These are phyloP conservation scores for Thelonectria olida DNA, from an alignment of 2,329 filamentous ascomycete species.

Conservation along the genomic window DNA sequence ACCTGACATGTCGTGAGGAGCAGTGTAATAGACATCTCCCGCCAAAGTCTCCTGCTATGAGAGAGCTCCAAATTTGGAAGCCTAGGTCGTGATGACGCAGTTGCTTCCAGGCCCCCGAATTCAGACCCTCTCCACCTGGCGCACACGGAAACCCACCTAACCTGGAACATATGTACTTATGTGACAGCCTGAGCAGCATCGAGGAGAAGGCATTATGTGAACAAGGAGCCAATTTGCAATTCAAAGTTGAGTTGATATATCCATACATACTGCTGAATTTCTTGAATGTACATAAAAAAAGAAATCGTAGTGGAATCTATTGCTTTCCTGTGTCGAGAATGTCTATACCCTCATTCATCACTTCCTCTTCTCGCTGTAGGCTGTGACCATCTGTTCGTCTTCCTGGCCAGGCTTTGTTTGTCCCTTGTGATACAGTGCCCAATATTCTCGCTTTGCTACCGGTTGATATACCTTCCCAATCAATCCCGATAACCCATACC, in stretches of 20 bases:
- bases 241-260: background rate
- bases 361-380: constrained; percentile 10
- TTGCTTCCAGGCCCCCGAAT: constrained; percentile 16
- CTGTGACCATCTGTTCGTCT: constrained; percentile 28
- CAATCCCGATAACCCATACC: constrained; percentile 39
- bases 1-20: background rate
- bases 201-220: no score
- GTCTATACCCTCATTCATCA: constrained; percentile 35
- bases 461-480: constrained; percentile 28
- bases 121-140: background rate
- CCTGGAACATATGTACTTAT: background rate
- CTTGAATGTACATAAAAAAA: background rate
- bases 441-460: constrained; percentile 16
- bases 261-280: background rate
- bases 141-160: no score
- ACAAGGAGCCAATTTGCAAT: background rate
- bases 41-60: constrained; percentile 10
- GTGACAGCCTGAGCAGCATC: background rate
- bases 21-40: background rate
- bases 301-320: constrained; percentile 44
- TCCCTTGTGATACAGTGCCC: constrained; percentile 40
- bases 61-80: background rate
- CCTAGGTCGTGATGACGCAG: constrained; percentile 22
- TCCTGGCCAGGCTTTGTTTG: constrained; percentile 14
- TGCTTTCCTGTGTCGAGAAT: constrained; percentile 41